These are phyloP conservation scores for Chaetomium tenue DNA, from an alignment of 495 filamentous ascomycete species.

Conservation along the genomic window DNA sequence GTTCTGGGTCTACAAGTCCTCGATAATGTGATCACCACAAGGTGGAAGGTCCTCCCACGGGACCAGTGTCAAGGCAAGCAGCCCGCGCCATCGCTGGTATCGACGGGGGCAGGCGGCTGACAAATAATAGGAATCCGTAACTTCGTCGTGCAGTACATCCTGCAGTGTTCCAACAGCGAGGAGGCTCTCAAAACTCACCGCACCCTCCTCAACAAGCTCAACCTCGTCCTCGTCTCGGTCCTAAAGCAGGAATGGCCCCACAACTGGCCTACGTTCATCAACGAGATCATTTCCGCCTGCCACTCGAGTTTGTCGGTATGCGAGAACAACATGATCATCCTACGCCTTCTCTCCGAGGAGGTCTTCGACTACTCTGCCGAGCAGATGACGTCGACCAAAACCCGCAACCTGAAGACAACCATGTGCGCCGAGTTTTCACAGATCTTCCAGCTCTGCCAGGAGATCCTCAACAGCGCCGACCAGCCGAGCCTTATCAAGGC, in stretches of 20 bases:
- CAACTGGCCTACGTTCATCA: slow-evolving; percentile 99
- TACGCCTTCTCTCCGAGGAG: slow-evolving; percentile 92
- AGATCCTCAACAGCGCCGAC: slow-evolving; percentile 83
- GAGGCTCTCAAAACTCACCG: slow-evolving; percentile 77
- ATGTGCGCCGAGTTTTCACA: slow-evolving; percentile 98
- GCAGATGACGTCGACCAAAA: slow-evolving; percentile 96
- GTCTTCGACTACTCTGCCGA: slow-evolving; percentile 98
- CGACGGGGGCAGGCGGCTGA: slow-evolving; percentile 3
- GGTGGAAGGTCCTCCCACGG: slow-evolving; percentile 94
- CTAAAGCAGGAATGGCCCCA: slow-evolving; percentile 99
- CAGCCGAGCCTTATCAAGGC: slow-evolving; percentile 88
- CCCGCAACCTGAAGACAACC: slow-evolving; percentile 89
- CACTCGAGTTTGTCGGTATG: slow-evolving; percentile 93
- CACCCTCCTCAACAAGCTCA: slow-evolving; percentile 93
- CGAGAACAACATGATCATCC: slow-evolving; percentile 99
- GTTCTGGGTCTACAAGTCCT: slow-evolving; percentile 93
- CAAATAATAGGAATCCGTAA: slow-evolving; percentile 79
- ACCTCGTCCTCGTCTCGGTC: slow-evolving; percentile 93
- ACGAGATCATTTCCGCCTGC: slow-evolving; percentile 96
- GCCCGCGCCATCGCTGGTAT: neutral
- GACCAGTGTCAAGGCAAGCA: slow-evolving; percentile 85
- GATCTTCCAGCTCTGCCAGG: slow-evolving; percentile 94
- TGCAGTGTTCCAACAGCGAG: slow-evolving; percentile 84
- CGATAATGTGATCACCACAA: slow-evolving; percentile 97
- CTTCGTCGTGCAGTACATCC: slow-evolving; percentile 97